A percentile compares a stretch with the other conserved stretches of the same genome.
Evolutionary conservation across 345 rosid genomes (phyloP).

Genomic region (Arabidopsis thaliana): DNA sequence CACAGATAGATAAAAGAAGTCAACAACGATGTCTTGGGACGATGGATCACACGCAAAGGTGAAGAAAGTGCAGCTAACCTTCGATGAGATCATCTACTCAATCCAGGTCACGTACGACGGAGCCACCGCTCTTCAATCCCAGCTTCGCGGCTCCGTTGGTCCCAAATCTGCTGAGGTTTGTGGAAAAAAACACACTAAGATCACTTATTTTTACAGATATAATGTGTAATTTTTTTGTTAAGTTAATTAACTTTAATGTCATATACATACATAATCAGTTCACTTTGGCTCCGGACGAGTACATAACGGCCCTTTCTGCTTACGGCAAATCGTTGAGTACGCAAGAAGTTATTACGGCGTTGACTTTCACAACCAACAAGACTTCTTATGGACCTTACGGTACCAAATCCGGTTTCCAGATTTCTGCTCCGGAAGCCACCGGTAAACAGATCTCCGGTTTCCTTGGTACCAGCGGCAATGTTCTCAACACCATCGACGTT

Average conservation of each 20-base stretch:
- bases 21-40: constrained; percentile 42
- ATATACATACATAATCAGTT: constrained; percentile 5
- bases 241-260: background rate
- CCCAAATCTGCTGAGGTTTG: constrained; percentile 39
- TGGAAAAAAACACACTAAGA: background rate
- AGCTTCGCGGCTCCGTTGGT: constrained; percentile 40
- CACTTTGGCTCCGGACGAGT: constrained; percentile 44
- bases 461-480: constrained; percentile 35
- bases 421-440: constrained; percentile 28
- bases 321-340: constrained; percentile 23
- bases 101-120: constrained; percentile 44
- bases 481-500: constrained; percentile 43
- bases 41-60: constrained; percentile 44
- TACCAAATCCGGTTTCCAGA: constrained; percentile 37
- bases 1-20: constrained; percentile 5
- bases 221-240: background rate
- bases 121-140: constrained; percentile 35
- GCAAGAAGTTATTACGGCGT: constrained; percentile 34
- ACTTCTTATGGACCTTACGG: constrained; percentile 41
- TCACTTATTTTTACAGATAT: background rate
- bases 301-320: constrained; percentile 38
- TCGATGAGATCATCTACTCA: constrained; percentile 41
- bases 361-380: constrained; percentile 42
- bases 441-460: constrained; percentile 46
- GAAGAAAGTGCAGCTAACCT: constrained; percentile 43